Base-by-base conservation (phyloP, 257 asterid genomes). In the Nicotiana otophora region DNA sequence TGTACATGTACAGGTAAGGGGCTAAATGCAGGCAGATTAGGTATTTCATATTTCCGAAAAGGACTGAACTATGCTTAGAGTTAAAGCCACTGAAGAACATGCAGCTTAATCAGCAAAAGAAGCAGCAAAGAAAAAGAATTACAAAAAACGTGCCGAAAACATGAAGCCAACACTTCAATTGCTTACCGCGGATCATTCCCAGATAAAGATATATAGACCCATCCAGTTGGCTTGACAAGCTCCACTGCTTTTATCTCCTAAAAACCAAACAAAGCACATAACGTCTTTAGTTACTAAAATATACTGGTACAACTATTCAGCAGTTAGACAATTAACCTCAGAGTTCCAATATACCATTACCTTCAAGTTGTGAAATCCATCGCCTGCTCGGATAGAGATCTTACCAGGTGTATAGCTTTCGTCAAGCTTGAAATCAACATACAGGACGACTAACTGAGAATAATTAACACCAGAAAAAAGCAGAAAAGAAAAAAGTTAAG, bases 321-420 rank as follows among this genome's bases (percentile, higher is more conserved):
- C 16, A 58, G 62, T 79, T 70, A 5, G 20, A 42, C 11, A 5
- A 70, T 39, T 42, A 33, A 70, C 3, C 78, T 20, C 78, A 70
- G 58, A 42, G 60, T 42, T 70, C 34, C 78, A 42, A 39, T 70
- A 70, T 20, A 70, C 60, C 48, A 46, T 46, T 82, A 94, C 98
- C 97, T 96, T 96, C 93, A 94, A 90, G 86, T 94, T 96, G 87
- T 96, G 98, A 88, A 94, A 93, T 67, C 98, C 98, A 87, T 96
- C 98, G 5, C 99, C 98, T 23, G 98, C 98, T 63, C 97, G 92
- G 86, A 96, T 86, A 2, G 97, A 94, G 66, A 96, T 88, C 91
- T 91, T 93, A 87, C 95, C 94, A 30, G 99, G 98, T 6, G 99
- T 94, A 86, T 96, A 96, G 88, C 99, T 96, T 90, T 96, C 98